Evolutionary conservation across 2,329 filamentous ascomycete genomes (phyloP).

Genomic region (Colletotrichum sojae): DNA sequence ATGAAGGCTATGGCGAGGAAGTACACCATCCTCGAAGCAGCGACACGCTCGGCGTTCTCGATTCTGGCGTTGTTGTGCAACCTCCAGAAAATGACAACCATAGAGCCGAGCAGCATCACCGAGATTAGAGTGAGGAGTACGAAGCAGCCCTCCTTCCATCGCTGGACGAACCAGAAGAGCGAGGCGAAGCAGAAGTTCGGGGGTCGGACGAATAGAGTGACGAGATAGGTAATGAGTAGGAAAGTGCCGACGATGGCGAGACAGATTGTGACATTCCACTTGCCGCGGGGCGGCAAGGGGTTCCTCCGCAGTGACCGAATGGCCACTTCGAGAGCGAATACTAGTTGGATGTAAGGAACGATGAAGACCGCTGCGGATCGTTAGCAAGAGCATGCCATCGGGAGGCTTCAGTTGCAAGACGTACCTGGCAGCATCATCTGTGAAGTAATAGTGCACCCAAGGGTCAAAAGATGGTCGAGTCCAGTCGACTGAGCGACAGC

Average conservation of each 20-base stretch:
- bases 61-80: slow-evolving; percentile 69
- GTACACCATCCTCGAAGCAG: slow-evolving; percentile 79
- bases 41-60: slow-evolving; percentile 71
- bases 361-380: slow-evolving; percentile 71
- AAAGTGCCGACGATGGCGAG: slow-evolving; percentile 65
- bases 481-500: slow-evolving; percentile 70
- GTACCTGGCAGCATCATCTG: slow-evolving; percentile 73
- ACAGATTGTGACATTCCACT: slow-evolving; percentile 73
- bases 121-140: slow-evolving; percentile 66
- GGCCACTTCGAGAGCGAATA: slow-evolving; percentile 75
- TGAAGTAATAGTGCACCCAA: slow-evolving; percentile 67
- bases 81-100: slow-evolving; percentile 69
- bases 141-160: slow-evolving; percentile 72
- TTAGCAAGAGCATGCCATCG: slow-evolving; percentile 48
- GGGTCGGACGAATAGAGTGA: slow-evolving; percentile 69
- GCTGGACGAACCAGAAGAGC: slow-evolving; percentile 76
- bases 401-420: slow-evolving; percentile 34
- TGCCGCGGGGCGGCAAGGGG: slow-evolving; percentile 71
- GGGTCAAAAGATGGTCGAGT: slow-evolving; percentile 63
- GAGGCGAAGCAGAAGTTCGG: slow-evolving; percentile 76
- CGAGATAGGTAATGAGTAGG: slow-evolving; percentile 69
- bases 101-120: slow-evolving; percentile 64
- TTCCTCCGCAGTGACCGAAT: slow-evolving; percentile 67
- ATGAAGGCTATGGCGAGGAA: slow-evolving; percentile 71
- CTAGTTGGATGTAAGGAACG: slow-evolving; percentile 74